Evolutionary conservation across 306 rosid genomes (phyloP).

Genomic region (Vigna nakashimae): DNA sequence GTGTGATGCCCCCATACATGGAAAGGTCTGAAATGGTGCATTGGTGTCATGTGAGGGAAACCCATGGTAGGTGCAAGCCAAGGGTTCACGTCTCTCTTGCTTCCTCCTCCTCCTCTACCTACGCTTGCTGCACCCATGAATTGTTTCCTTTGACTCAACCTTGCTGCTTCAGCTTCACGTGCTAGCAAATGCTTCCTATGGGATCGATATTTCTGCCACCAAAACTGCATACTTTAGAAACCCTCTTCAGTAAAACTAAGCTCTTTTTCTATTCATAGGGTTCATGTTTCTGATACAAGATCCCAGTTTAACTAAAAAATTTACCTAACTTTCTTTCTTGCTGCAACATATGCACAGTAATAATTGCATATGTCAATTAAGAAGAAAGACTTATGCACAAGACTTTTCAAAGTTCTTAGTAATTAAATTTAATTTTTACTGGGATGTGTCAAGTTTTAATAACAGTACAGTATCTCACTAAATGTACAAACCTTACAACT

Average conservation of each 20-base stretch:
- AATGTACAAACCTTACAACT: too few species aligned
- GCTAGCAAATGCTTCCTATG: slow-evolving; percentile 92
- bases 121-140: slow-evolving; percentile 45
- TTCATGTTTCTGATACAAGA: background rate
- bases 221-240: slow-evolving; percentile 7
- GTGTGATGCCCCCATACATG: slow-evolving; percentile 98
- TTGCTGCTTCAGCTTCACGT: slow-evolving; percentile 96
- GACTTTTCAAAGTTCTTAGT: too few species aligned
- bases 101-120: slow-evolving; percentile 26
- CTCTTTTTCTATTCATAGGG: background rate
- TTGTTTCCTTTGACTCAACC: slow-evolving; percentile 86
- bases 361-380: background rate
- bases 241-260: background rate
- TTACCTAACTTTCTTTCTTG: background rate
- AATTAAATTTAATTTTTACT: too few species aligned
- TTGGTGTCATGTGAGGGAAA: slow-evolving; percentile 70
- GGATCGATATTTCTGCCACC: slow-evolving; percentile 82
- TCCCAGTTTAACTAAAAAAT: background rate
- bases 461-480: too few species aligned
- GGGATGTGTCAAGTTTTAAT: too few species aligned
- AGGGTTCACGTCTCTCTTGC: slow-evolving; percentile 67
- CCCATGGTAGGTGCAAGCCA: slow-evolving; percentile 88
- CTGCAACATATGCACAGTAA: too few species aligned
- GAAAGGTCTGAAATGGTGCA: slow-evolving; percentile 76
- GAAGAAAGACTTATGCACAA: too few species aligned